Evolutionary conservation across 371 early-diverging fungal species (phyloP), one percentile per base, ranked within the genome.

Genomic region (Apophysomyces elegans): DNA sequence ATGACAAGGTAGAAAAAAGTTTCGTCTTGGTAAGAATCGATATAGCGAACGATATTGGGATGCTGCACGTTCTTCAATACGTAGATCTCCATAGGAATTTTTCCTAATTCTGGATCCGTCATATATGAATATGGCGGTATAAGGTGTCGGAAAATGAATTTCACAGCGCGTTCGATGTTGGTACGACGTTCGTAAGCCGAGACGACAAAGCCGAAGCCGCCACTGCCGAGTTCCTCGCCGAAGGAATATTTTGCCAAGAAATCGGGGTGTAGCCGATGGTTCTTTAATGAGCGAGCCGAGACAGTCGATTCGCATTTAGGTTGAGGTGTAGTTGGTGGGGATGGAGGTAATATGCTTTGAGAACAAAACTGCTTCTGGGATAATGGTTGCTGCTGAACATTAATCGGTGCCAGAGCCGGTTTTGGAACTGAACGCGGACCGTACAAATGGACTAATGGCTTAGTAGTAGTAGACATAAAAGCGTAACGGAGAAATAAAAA

Each of bases 171-270:
- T 64, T 90, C 89, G 35, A 77, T 72, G 5, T 79, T 75, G 41
- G 80, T 82, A 36, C 72, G 56, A n/a, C 72, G 70, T 56, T 90
- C 84, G n/a, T 77, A 72, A 13, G 89, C 90, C 6, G 87, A 77
- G 26, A 89, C 78, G 2, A 92, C 93, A 71, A 91, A 91, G 32
- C 94, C 94, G 71, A 90, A 93, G 5, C 91, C 94, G 58, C 94
- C 94, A 37, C 83, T 86, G 18, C 93, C 93, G 12, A 94, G 87
- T 70, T 90, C 90, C 62, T 88, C 86, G 32, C 84, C 83, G 7
- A 91, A 67, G 0, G 68, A 66, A 66, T 90, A 91, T 58, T 86
- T 77, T 41, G 71, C 60, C 9, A 64, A 35, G 59, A 91, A 90
- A 13, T 77, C 83, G 18, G 83, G 77, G 14, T 76, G 66, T 1